Evolutionary conservation across 1,284 basidiomycete species (phyloP), one percentile per base, ranked within the genome.

Genomic region (Naganishia sp.): DNA sequence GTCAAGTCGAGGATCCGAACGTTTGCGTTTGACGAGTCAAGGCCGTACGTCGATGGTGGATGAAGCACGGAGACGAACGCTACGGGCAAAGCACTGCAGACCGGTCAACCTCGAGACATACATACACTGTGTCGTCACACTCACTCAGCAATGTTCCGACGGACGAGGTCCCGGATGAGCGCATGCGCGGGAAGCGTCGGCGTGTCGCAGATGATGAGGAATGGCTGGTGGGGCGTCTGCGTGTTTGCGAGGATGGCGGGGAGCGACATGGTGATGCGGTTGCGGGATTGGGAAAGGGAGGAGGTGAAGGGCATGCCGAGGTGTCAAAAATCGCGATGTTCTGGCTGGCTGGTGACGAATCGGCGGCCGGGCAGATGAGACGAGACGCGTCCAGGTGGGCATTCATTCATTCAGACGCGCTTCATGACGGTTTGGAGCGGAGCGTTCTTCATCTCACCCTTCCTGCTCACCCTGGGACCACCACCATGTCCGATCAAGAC

Each of bases 401-500:
- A 28, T 28, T 28, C 13, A 28, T 28, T 28, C 13, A 31, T 49
- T 1, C 25, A 32, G 25, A 43, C 7, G 41, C 5, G 21, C 28
- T 25, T 7, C 11, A 10, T 15, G 28, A 9, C 25, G 17, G 21
- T n/a, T n/a, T 4, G 35, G 6, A 45, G 54, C 18, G 35, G 6
- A 45, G 54, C 25, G 5, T 43, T 6, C 54, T 23, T 45, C n/a
- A 10, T 25, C 6, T 10, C 25, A 17, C 52, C 43, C 11, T n/a
- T 25, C 23, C 54, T n/a, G 17, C 13, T 11, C 39, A 25, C 21
- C 18, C 32, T 54, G 10, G 3, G 25, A 41, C 42, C 21, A 28
- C 28, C 51, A 76, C 71, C 50, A 88, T 88, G 85, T 84, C 86
- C 77, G 72, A 75, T 56, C 70, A 71, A n/a, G 89, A 92, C 80